Percentiles rank a stretch among this genome's conserved stretches.
phyloP scores from a whole-genome alignment of 2,329 filamentous ascomycete genomes.

The Cladorrhinum sp. region DNA sequence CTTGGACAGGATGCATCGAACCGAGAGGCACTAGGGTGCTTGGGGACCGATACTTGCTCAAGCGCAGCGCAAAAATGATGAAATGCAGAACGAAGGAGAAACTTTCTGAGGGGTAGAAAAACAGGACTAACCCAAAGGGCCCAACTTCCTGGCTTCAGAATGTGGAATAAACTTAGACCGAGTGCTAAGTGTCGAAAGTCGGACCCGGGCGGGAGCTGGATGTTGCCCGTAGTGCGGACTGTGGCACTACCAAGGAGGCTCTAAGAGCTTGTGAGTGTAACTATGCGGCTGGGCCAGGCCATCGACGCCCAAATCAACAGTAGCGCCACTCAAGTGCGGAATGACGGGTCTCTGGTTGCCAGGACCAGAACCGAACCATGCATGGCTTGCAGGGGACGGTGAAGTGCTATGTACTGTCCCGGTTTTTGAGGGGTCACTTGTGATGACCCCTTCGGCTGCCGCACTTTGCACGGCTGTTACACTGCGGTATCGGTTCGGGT shows the following conservation, averaged over 20 bases:
- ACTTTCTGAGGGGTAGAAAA: neutral
- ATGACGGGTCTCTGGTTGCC: neutral
- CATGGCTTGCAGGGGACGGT: neutral
- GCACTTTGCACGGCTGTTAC: neutral
- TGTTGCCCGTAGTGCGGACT: neutral
- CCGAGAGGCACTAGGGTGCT: neutral
- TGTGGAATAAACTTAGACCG: neutral
- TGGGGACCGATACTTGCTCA: neutral
- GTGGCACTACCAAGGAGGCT: neutral
- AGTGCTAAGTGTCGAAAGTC: neutral
- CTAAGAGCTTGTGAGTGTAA: constrained; percentile 1
- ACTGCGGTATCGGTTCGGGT: constrained; percentile 1
- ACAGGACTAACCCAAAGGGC: neutral
- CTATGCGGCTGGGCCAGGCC: neutral
- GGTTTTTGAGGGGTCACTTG: neutral
- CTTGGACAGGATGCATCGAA: neutral
- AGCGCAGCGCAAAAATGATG: neutral
- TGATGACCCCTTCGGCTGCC: neutral
- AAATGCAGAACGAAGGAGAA: neutral
- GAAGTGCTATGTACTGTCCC: neutral
- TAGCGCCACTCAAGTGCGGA: neutral
- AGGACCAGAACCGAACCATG: neutral
- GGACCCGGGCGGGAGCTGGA: constrained; percentile 3
- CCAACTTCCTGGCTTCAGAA: constrained; percentile 1
- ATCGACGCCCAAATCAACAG: neutral